Percentiles rank a stretch among this genome's conserved stretches.
Evolutionary conservation across 306 rosid genomes (phyloP).

Genomic region (Pyrus bretschneideri): DNA sequence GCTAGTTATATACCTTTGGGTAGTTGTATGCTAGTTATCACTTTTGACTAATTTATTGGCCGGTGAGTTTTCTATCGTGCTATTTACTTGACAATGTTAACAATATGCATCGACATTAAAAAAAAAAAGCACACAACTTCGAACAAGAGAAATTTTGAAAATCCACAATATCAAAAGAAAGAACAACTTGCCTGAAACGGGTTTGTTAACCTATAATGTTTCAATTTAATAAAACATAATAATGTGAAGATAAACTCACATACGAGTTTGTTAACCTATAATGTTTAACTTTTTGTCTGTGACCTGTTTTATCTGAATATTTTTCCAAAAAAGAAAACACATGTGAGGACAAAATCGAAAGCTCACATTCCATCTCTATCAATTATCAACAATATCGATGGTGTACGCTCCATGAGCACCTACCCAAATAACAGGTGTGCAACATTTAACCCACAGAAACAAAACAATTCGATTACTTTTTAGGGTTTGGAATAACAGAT

Average conservation of each 20-base stretch:
- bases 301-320: no score
- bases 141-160: no score
- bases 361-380: neutral
- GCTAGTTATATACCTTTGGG: no score
- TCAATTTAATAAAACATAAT: no score
- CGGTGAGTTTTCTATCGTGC: neutral
- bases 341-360: neutral
- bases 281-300: no score
- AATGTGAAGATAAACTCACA: no score
- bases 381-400: neutral
- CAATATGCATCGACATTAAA: neutral
- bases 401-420: neutral
- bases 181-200: no score
- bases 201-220: no score
- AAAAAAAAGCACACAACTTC: no score
- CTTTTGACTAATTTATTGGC: neutral
- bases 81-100: neutral
- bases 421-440: neutral
- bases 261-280: no score
- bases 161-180: neutral
- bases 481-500: neutral
- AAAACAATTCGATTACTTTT: neutral
- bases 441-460: neutral
- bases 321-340: neutral
- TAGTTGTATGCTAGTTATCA: neutral